Evolutionary conservation across 2,329 filamentous ascomycete species (phyloP).

Genomic region (Colletotrichum liaoningense): DNA sequence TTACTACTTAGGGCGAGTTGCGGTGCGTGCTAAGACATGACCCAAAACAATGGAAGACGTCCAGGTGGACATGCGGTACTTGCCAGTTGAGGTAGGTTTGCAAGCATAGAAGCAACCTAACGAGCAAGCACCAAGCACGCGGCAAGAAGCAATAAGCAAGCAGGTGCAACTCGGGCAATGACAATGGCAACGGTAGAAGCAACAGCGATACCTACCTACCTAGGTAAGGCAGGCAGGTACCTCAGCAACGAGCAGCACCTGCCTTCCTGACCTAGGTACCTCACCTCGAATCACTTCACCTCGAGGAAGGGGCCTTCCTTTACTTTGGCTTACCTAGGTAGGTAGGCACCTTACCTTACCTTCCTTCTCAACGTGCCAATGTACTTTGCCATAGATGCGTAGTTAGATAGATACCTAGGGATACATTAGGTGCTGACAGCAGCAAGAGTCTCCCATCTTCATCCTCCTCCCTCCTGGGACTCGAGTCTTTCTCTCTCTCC

Average conservation of each 20-base stretch:
- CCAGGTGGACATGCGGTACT: background rate
- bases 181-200: background rate
- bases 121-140: background rate
- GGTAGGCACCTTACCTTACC: too few relatives aligned
- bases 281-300: background rate
- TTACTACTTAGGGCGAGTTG: conserved; percentile 25
- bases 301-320: too few relatives aligned
- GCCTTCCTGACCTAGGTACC: too few relatives aligned
- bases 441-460: background rate
- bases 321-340: too few relatives aligned
- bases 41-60: background rate
- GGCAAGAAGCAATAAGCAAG: background rate
- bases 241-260: background rate
- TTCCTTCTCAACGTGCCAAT: too few relatives aligned
- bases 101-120: background rate
- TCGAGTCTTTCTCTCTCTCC: too few relatives aligned
- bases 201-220: background rate
- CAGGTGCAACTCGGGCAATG: background rate
- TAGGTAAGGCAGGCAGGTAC: too few relatives aligned
- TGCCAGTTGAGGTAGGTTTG: background rate
- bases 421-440: too few relatives aligned
- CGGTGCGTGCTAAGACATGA: conserved; percentile 20
- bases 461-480: background rate
- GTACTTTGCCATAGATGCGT: background rate
- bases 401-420: too few relatives aligned